Percentiles rank a stretch among this genome's conserved stretches.
These are phyloP conservation scores for Ophiocordyceps robertsii DNA, from an alignment of 2,329 filamentous ascomycete genomes.

Conservation along the genomic window DNA sequence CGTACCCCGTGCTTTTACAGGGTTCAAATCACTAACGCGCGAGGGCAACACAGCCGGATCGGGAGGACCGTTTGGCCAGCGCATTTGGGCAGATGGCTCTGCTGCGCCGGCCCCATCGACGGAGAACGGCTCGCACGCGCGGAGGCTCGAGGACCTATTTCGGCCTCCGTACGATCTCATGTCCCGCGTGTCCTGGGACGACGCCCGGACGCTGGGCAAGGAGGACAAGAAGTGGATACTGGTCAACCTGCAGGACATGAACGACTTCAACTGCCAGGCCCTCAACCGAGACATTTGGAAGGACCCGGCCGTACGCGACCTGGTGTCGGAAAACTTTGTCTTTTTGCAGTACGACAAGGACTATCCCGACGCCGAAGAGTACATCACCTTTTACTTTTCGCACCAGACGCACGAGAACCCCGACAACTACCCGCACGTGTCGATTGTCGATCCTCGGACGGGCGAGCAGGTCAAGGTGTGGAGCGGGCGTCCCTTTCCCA, in stretches of 20 bases:
- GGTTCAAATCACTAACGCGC: no score
- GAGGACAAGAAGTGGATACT: constrained; percentile 86
- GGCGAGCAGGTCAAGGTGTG: constrained; percentile 96
- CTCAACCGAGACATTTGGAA: constrained; percentile 97
- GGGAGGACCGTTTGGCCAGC: constrained; percentile 23
- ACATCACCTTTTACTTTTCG: constrained; percentile 80
- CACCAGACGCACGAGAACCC: constrained; percentile 57
- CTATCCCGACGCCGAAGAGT: constrained; percentile 64
- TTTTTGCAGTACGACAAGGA: constrained; percentile 91
- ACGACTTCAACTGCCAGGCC: constrained; percentile 87
- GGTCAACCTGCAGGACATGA: constrained; percentile 88
- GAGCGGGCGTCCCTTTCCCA: constrained; percentile 72
- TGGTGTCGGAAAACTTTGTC: constrained; percentile 83
- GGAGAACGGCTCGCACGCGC: constrained; percentile 52
- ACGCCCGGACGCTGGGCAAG: constrained; percentile 73
- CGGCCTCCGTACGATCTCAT: constrained; percentile 88
- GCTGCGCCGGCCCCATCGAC: constrained; percentile 8
- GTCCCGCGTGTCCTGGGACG: constrained; percentile 64
- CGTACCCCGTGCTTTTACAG: neutral
- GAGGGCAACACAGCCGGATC: constrained; percentile 5
- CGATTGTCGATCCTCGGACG: constrained; percentile 87
- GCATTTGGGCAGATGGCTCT: constrained; percentile 20
- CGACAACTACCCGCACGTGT: constrained; percentile 92
- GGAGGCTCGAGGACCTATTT: constrained; percentile 79
- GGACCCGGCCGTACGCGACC: constrained; percentile 61